These are phyloP conservation scores for Jamesozyma gamospora DNA, from an alignment of 805 yeast species.

Conservation along the genomic window DNA sequence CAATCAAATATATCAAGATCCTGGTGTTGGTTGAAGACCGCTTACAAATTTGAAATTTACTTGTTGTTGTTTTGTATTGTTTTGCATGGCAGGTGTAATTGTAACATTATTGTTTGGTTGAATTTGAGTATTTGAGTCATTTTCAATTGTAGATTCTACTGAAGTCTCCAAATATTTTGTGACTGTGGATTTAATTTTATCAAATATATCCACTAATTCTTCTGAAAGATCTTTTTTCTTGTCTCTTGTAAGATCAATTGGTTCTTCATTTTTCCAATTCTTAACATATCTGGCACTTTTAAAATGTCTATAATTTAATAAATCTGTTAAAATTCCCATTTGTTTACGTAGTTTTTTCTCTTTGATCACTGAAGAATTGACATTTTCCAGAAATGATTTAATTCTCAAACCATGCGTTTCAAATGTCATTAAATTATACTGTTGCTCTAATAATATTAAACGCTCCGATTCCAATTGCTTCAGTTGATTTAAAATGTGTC, in stretches of 20 bases:
- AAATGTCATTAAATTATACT: conserved; percentile 7
- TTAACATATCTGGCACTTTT: conserved; percentile 11
- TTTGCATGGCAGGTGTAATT: too few species aligned
- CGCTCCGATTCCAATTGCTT: conserved; percentile 22
- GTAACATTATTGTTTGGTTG: too few species aligned
- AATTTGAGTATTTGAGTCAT: too few species aligned
- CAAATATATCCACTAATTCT: conserved; percentile 10
- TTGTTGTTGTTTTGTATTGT: too few species aligned
- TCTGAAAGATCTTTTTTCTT: not conserved
- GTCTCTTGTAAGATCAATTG: not conserved
- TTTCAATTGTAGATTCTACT: too few species aligned
- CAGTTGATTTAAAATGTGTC: conserved; percentile 14
- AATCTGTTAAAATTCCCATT: conserved; percentile 18
- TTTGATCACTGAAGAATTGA: conserved; percentile 6
- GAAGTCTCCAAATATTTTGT: too few species aligned
- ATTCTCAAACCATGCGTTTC: conserved; percentile 10
- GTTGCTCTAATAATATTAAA: conserved; percentile 13
- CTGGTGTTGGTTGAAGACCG: too few species aligned
- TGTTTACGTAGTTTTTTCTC: conserved; percentile 16
- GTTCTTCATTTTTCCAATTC: conserved; percentile 9
- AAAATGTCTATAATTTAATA: conserved; percentile 16
- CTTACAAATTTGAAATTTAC: too few species aligned
- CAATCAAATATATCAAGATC: too few species aligned
- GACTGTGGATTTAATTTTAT: too few species aligned
- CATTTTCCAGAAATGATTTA: conserved; percentile 7